Conservation (phyloP, 1,139 yeast species). For the Pneumocystis canis region DNA sequence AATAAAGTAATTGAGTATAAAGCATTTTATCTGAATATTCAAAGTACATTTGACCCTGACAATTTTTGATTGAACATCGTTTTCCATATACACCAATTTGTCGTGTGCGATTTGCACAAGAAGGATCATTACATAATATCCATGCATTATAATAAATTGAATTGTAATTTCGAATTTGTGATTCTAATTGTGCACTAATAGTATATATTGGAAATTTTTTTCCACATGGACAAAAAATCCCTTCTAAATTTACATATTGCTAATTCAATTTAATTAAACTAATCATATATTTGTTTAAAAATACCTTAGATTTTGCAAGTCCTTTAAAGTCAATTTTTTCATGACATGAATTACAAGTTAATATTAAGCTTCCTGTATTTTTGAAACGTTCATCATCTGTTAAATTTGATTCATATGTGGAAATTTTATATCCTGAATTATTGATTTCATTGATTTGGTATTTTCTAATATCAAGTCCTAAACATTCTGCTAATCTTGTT, state of each 20-base stretch:
- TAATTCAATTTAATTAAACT: not conserved
- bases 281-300: conserved; percentile 23
- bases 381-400: conserved; percentile 73
- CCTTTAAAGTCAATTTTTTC: conserved; percentile 53
- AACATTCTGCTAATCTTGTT: conserved; percentile 55
- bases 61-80: conserved; percentile 40
- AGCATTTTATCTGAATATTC: conserved; percentile 64
- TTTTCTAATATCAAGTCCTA: conserved; percentile 63
- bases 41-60: conserved; percentile 58
- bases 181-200: conserved; percentile 60
- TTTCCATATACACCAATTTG: conserved; percentile 83
- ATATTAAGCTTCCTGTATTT: conserved; percentile 38
- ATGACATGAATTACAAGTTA: conserved; percentile 53
- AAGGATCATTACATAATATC: conserved; percentile 68
- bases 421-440: conserved; percentile 32
- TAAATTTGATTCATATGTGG: conserved; percentile 69
- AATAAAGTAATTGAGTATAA: conserved; percentile 63
- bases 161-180: conserved; percentile 51
- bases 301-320: conserved; percentile 37
- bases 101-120: conserved; percentile 70
- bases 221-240: not conserved
- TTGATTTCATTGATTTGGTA: conserved; percentile 29
- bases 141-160: conserved; percentile 72
- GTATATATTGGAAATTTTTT: conserved; percentile 37
- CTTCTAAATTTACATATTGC: not conserved